phyloP scores from a whole-genome alignment of 2,329 filamentous ascomycete genomes.

The Colletotrichum liriopes region DNA sequence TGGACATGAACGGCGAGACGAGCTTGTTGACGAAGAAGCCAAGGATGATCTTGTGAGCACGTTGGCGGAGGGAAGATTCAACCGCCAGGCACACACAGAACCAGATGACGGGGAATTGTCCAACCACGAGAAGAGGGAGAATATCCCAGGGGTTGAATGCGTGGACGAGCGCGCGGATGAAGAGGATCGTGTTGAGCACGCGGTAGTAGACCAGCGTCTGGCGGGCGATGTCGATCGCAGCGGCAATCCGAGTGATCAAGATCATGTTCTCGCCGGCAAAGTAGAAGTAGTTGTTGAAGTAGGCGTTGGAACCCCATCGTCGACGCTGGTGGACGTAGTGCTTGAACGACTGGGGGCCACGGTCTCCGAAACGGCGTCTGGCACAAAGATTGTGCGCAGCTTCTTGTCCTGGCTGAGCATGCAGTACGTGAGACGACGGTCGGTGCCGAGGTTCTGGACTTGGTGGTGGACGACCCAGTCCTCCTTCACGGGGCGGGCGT shows the following conservation, averaged over 20 bases:
- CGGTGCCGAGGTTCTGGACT: conserved; percentile 20
- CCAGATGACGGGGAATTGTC: conserved; percentile 22
- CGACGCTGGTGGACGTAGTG: conserved; percentile 54
- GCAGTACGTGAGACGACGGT: conserved; percentile 20
- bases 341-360: conserved; percentile 52
- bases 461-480: conserved; percentile 18
- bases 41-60: conserved; percentile 16
- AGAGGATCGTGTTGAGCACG: conserved; percentile 51
- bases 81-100: conserved; percentile 12
- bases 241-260: conserved; percentile 52
- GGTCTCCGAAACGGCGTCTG: conserved; percentile 52
- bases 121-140: conserved; percentile 9
- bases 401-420: conserved; percentile 20
- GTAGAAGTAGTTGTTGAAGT: conserved; percentile 56
- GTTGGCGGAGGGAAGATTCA: not conserved
- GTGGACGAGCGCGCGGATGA: conserved; percentile 43
- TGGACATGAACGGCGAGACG: conserved; percentile 21
- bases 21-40: conserved; percentile 20
- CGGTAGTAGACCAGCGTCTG: conserved; percentile 54
- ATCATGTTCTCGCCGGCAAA: conserved; percentile 55
- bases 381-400: conserved; percentile 50
- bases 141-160: not conserved
- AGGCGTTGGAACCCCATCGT: conserved; percentile 54
- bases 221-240: conserved; percentile 50
- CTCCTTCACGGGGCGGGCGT: conserved; percentile 6